Evolutionary conservation across 2,329 filamentous ascomycete genomes (phyloP), one percentile per base, ranked within the genome.

Genomic region (Hypoxylon sp.): DNA sequence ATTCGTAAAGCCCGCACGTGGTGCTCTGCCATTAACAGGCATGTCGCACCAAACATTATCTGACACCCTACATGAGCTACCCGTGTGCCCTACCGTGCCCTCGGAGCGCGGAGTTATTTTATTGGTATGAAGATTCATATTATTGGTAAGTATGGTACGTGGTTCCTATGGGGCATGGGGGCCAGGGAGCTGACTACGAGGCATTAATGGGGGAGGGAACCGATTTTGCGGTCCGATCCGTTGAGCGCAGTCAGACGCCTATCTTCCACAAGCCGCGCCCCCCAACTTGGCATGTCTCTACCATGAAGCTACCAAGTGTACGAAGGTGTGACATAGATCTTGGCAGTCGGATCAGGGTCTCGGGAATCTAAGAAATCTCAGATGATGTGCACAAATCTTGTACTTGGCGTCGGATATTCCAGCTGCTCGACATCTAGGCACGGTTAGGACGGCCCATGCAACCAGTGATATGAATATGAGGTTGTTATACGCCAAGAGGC

Each of bases 61-160:
- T 70, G 21, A 58, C 51, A 52, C 53, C 38, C 41, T 50, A 41
- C 50, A 49, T 51, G 28, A 32, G 34, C 9, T 34, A 21, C 38
- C 66, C 67, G 43, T n/a, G n/a, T n/a, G n/a, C n/a, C n/a, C n/a
- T n/a, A n/a, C n/a, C n/a, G n/a, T 32, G 19, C 38, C 25, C 34
- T 61, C 68, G 68, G 68, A 59, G 65, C 48, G 55, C 65, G 68
- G 68, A 70, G 68, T 70, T 70, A 70, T 45, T 68, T 36, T 13
- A 50, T 50, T 41, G 14, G 34, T n/a, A 41, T 19, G 3, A n/a
- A n/a, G 49, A 23, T 50, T 36, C 36, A 3, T 36, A 41, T 13
- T 19, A 65, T 68, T 65, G 57, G 61, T 57, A 41, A 50, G 21
- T 28, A 50, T 49, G 19, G 5, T 61, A 61, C 52, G 59, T 60